phyloP scores from a whole-genome alignment of 1,139 yeast species.

The Yamadazyma buinensis region DNA sequence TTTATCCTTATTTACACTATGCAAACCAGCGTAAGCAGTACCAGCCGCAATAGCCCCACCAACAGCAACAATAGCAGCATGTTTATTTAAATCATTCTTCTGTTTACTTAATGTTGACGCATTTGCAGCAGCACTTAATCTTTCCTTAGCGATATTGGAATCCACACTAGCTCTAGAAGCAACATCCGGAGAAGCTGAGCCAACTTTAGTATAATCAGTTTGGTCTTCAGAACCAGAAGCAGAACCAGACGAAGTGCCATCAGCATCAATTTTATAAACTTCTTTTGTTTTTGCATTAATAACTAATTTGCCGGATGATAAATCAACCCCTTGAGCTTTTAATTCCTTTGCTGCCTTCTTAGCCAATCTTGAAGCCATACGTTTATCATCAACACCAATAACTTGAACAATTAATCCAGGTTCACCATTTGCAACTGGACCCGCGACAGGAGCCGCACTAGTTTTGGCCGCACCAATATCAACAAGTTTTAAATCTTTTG shows the following conservation, averaged over 20 bases:
- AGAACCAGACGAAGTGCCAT: conserved; percentile 1
- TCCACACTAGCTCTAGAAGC: conserved; percentile 2
- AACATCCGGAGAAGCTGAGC: conserved; percentile 5
- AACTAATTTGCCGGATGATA: conserved; percentile 33
- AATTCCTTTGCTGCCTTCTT: conserved; percentile 33
- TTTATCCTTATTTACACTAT: conserved; percentile 1
- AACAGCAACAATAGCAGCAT: conserved; percentile 7
- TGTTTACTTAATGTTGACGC: conserved; percentile 1
- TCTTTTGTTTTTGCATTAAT: conserved; percentile 34
- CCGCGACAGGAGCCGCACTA: neutral
- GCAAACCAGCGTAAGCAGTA: conserved; percentile 12
- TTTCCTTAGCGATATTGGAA: conserved; percentile 8
- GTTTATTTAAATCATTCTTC: neutral
- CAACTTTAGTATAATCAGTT: conserved; percentile 1
- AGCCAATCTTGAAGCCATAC: conserved; percentile 32
- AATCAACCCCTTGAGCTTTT: conserved; percentile 32
- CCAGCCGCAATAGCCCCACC: conserved; percentile 12
- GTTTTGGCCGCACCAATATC: too few relatives aligned
- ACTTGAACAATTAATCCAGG: conserved; percentile 32
- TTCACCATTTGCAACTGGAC: conserved; percentile 1
- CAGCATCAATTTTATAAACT: conserved; percentile 23
- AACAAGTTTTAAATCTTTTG: neutral
- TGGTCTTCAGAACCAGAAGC: too few relatives aligned
- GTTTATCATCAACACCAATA: conserved; percentile 32
- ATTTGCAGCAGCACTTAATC: conserved; percentile 11